Percentiles rank a stretch among this genome's conserved stretches.
Conservation (phyloP, 257 asterid species). For the Solanum stenotomum region DNA sequence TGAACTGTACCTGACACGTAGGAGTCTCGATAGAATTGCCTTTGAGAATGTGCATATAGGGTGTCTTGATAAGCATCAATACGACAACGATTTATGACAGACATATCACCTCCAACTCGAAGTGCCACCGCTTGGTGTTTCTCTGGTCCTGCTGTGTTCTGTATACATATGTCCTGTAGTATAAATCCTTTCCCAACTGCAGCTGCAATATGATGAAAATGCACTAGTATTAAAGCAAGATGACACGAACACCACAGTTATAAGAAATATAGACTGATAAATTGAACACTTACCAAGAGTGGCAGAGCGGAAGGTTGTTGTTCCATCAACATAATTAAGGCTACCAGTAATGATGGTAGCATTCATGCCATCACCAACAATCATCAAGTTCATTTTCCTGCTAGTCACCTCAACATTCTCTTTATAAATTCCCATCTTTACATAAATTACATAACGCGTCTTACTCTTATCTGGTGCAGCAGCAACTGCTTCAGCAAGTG, state of each 20-base stretch:
- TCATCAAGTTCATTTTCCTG: conserved; percentile 38
- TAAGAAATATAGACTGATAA: neutral
- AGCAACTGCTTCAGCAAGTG: conserved; percentile 34
- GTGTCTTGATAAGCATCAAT: conserved; percentile 55
- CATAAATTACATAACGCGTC: conserved; percentile 29
- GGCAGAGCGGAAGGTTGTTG: conserved; percentile 44
- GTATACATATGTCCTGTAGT: conserved; percentile 41
- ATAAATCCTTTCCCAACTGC: conserved; percentile 42
- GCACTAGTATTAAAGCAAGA: neutral
- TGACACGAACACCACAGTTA: neutral
- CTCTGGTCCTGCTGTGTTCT: conserved; percentile 55
- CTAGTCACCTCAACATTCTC: conserved; percentile 39
- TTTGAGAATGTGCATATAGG: conserved; percentile 35
- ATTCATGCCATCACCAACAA: conserved; percentile 49
- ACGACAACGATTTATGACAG: conserved; percentile 43
- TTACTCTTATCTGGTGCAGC: conserved; percentile 31
- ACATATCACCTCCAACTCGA: conserved; percentile 41
- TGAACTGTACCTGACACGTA: conserved; percentile 16
- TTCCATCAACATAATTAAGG: conserved; percentile 35
- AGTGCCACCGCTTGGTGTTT: conserved; percentile 70
- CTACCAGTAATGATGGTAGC: conserved; percentile 31
- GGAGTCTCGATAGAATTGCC: conserved; percentile 53
- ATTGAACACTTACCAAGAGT: conserved; percentile 35
- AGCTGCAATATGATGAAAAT: conserved; percentile 21
- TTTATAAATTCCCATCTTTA: conserved; percentile 40